These are phyloP conservation scores for Acanthochlamys bracteata DNA, from an alignment of 106 monocot species.

Conservation along the genomic window DNA sequence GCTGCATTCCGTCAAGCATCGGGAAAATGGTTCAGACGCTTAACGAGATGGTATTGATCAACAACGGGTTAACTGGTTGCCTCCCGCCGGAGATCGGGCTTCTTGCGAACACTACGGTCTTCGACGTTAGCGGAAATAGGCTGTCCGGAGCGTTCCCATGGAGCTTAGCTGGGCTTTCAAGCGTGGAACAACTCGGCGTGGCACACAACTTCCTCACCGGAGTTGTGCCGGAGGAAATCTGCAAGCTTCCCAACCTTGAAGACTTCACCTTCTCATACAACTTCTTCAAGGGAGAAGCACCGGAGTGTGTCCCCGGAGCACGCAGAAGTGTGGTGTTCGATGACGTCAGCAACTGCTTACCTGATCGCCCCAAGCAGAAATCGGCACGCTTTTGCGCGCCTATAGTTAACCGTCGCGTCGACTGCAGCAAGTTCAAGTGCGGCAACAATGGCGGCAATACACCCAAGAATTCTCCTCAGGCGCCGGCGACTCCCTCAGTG, in stretches of 20 bases:
- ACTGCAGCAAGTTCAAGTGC: slow-evolving; percentile 2
- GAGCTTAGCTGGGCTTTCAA: slow-evolving; percentile 4
- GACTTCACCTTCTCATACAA: slow-evolving; percentile 12
- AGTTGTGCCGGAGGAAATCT: slow-evolving; percentile 2
- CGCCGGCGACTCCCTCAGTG: not conserved
- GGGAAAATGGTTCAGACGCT: slow-evolving; percentile 4
- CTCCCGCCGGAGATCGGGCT: slow-evolving; percentile 9
- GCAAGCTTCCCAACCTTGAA: slow-evolving; percentile 1
- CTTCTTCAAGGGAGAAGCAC: slow-evolving; percentile 10
- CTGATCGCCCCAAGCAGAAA: slow-evolving; percentile 7
- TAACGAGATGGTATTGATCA: slow-evolving; percentile 8
- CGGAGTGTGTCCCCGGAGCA: not conserved
- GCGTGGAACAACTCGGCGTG: slow-evolving; percentile 1
- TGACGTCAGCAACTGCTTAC: slow-evolving; percentile 7
- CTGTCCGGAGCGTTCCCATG: slow-evolving; percentile 1
- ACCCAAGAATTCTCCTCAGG: not conserved
- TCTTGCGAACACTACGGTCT: not conserved
- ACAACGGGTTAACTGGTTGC: slow-evolving; percentile 11
- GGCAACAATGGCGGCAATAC: not conserved
- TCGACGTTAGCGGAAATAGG: not conserved
- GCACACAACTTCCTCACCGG: slow-evolving; percentile 8
- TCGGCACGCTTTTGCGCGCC: not conserved
- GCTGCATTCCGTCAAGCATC: slow-evolving; percentile 9
- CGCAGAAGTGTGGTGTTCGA: not conserved
- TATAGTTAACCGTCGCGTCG: not conserved